These are phyloP conservation scores for Podila horticola DNA, from an alignment of 192 early-diverging fungal genomes.

Conservation along the genomic window DNA sequence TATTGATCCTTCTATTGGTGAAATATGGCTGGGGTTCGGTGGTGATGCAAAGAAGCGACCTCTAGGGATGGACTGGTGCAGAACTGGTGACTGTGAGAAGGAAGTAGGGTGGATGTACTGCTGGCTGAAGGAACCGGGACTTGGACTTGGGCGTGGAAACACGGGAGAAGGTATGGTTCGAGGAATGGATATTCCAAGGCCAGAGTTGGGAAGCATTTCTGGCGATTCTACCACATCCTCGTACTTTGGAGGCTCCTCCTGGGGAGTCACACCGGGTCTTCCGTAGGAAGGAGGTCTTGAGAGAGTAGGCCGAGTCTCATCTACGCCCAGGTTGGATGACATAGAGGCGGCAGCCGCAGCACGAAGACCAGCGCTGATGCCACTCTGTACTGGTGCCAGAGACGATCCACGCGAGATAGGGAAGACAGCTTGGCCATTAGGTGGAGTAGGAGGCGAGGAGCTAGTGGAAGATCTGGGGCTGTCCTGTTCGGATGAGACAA, in stretches of 20 bases:
- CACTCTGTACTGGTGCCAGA: constrained; percentile 18
- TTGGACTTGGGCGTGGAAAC: constrained; percentile 1
- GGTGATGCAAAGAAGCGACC: constrained; percentile 13
- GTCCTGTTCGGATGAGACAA: neutral
- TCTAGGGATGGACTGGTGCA: constrained; percentile 8
- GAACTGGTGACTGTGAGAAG: constrained; percentile 13
- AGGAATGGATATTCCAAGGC: constrained; percentile 21
- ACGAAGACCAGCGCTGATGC: constrained; percentile 39
- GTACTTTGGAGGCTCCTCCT: constrained; percentile 34
- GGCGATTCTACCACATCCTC: constrained; percentile 33
- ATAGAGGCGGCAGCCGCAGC: constrained; percentile 27
- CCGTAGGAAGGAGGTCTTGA: constrained; percentile 36
- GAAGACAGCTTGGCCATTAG: neutral
- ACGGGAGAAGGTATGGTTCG: constrained; percentile 24
- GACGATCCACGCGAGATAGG: neutral
- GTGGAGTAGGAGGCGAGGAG: neutral
- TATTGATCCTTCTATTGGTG: neutral
- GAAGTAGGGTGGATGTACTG: constrained; percentile 4
- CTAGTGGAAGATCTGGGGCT: neutral
- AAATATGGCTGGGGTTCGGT: constrained; percentile 2
- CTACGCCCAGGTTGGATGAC: neutral
- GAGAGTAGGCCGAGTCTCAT: neutral
- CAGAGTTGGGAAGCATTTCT: neutral
- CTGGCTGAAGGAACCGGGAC: neutral
- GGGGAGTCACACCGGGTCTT: neutral